A percentile compares a stretch with the other conserved stretches of the same genome.
Evolutionary conservation across 2,329 filamentous ascomycete genomes (phyloP).

Genomic region (Neofusicoccum sp.): DNA sequence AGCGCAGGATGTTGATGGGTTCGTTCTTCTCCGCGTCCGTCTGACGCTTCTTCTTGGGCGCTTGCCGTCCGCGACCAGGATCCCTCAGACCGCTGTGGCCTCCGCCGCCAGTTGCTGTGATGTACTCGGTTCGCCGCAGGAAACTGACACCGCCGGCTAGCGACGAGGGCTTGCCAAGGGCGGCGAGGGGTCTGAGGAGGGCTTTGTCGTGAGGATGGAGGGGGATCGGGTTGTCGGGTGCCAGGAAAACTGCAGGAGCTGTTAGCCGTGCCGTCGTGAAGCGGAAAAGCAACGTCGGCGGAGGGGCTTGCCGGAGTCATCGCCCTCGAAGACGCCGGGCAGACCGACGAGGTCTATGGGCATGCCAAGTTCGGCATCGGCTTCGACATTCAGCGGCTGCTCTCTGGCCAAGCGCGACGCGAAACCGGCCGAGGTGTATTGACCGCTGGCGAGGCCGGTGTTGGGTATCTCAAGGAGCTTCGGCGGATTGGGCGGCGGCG

Average conservation of each 20-base stretch:
- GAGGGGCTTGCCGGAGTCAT: conserved; percentile 73
- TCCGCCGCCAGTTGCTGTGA: conserved; percentile 56
- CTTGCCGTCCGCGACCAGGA: conserved; percentile 38
- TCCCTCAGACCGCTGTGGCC: conserved; percentile 39
- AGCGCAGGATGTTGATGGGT: conserved; percentile 59
- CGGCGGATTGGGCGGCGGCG: conserved; percentile 88
- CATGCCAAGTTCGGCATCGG: conserved; percentile 97
- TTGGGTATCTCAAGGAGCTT: conserved; percentile 98
- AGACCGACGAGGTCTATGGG: conserved; percentile 92
- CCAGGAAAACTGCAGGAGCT: conserved; percentile 68
- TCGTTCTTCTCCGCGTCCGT: conserved; percentile 51
- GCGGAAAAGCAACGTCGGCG: conserved; percentile 12
- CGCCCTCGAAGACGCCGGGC: conserved; percentile 90
- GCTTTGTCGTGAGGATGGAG: conserved; percentile 81
- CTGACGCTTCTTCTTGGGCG: conserved; percentile 33
- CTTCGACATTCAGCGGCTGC: conserved; percentile 93
- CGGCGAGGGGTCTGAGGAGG: conserved; percentile 78
- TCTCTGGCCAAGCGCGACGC: conserved; percentile 85
- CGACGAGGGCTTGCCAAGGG: conserved; percentile 79
- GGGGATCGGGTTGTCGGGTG: conserved; percentile 66
- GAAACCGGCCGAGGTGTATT: conserved; percentile 89
- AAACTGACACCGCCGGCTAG: conserved; percentile 82
- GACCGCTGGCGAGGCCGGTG: conserved; percentile 78
- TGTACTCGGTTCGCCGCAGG: conserved; percentile 94
- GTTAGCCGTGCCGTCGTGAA: conserved; percentile 21